Evolutionary conservation across 2,329 filamentous ascomycete species (phyloP), one percentile per base, ranked within the genome.

Genomic region (Alternaria tenuissima): DNA sequence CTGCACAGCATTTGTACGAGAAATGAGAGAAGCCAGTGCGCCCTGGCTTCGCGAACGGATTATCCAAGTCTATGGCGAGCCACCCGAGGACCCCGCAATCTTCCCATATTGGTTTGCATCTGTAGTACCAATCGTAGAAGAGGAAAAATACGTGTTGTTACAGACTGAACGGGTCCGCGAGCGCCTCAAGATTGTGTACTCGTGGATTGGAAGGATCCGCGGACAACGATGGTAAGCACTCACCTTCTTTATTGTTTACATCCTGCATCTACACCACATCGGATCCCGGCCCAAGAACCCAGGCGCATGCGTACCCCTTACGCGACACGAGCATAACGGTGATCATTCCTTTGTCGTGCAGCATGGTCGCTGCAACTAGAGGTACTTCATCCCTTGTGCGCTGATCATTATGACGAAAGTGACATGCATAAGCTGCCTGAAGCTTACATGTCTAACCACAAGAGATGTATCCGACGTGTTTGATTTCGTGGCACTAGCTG

Each of bases 51-150:
- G 91, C 56, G 85, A 88, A 41, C 86, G 89, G 8, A 89, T 94
- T 34, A 81, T 94, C 30, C 81, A 87, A 32, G 88, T 91, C 6
- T 95, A 94, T 66, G 93, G 93, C 12, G 87, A 91, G 59, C 90
- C 89, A 20, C 93, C 93, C 0, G 82, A 86, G 16, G 92, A 96
- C 70, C 89, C 92, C 1, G 89, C 89, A 3, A 77, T 87, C 1
- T 95, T 97, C 67, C 91, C 93, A 0, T 97, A 93, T 85, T 97
- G 94, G 94, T 90, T 97, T 67, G 93, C 91, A 9, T 92, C 88
- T 71, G 88, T 95, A 20, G 79, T 96, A 12, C 93, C 93, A 0
- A 88, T 95, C 38, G 85, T 86, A 14, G 91, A 95, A 26, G 81
- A 88, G 28, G 90, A 95, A 70, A 96, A 94, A 75, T 96, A 96